Base-by-base conservation (phyloP, 2,329 filamentous ascomycete species). In the Chaetomiaceae sp. region DNA sequence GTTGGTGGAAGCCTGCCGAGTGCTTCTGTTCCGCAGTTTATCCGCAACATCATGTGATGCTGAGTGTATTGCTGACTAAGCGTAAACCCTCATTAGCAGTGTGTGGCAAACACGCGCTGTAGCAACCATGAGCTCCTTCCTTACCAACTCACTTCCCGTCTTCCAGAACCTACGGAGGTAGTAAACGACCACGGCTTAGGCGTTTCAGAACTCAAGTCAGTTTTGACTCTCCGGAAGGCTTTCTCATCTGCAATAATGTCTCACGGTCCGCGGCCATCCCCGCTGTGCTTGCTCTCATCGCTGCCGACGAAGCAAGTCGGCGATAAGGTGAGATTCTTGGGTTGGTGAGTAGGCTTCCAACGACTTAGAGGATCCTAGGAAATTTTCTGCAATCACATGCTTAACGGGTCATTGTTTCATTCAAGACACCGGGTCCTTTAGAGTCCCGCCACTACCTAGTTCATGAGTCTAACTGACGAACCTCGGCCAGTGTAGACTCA, bases 341-440 rank as follows among this genome's bases (percentile, higher is more conserved):
- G 88, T 65, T 96, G 90, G 91, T 95, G 75, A 69, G 81, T 68
- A n/a, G n/a, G n/a, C n/a, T n/a, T n/a, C n/a, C n/a, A n/a, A n/a
- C n/a, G n/a, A n/a, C n/a, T n/a, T n/a, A n/a, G n/a, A n/a, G n/a
- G n/a, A n/a, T n/a, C n/a, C n/a, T n/a, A n/a, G n/a, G n/a, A n/a
- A n/a, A n/a, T n/a, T n/a, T n/a, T n/a, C n/a, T n/a, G n/a, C n/a
- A n/a, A n/a, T n/a, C n/a, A n/a, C n/a, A n/a, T n/a, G n/a, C n/a
- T n/a, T n/a, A n/a, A n/a, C n/a, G n/a, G n/a, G n/a, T n/a, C n/a
- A n/a, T n/a, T n/a, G n/a, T n/a, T n/a, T n/a, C n/a, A n/a, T n/a
- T n/a, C n/a, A n/a, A n/a, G n/a, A n/a, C n/a, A n/a, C n/a, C n/a
- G n/a, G n/a, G n/a, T n/a, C n/a, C n/a, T n/a, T n/a, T n/a, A n/a